Evolutionary conservation across 805 yeast species (phyloP), one percentile per base, ranked within the genome.

Genomic region (Isabelozyma heimii): DNA sequence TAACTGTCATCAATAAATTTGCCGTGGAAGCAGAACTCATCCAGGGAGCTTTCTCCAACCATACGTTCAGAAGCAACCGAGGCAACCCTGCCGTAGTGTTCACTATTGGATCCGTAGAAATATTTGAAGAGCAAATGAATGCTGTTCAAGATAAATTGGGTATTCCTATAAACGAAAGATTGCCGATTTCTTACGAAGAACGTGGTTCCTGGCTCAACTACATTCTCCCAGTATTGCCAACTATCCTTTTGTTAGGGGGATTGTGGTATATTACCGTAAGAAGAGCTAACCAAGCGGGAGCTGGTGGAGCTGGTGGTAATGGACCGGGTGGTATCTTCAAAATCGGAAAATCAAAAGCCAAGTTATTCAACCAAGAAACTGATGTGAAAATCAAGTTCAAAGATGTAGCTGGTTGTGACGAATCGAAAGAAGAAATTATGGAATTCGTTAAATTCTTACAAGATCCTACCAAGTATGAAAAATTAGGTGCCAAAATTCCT

Each of bases 361-460:
- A 87, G 66, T 73, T 83, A 51, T 90, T 87, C 72, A 88, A 90
- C 67, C 89, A 87, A 57, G 92, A 87, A 58, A 84, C 87, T 4
- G 91, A 88, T 53, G 87, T 91, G 51, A 87, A 87, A 60, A 83
- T 89, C 44, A 84, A 82, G 54, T 91, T 91, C 64, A 84, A 82
- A 53, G 97, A 91, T 63, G 97, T 91, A 47, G 97, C 97, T 1
- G 97, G 97, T 24, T 87, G 92, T 75, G 89, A 89, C 58, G 97
- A 91, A 67, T 94, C 97, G 15, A 91, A 91, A 63, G 92, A 86
- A 63, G 97, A 91, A 71, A 90, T 91, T 56, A 88, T 90, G 96
- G 97, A 91, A 69, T 91, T 91, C 73, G 97, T 91, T 47, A 83
- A 85, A 63, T 91, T 91, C 62, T 77, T 91, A 68, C 91, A 89